Percentiles rank a stretch among this genome's conserved stretches.
Conservation (phyloP, 441 rosid genomes). For the Corymbia calophylla region DNA sequence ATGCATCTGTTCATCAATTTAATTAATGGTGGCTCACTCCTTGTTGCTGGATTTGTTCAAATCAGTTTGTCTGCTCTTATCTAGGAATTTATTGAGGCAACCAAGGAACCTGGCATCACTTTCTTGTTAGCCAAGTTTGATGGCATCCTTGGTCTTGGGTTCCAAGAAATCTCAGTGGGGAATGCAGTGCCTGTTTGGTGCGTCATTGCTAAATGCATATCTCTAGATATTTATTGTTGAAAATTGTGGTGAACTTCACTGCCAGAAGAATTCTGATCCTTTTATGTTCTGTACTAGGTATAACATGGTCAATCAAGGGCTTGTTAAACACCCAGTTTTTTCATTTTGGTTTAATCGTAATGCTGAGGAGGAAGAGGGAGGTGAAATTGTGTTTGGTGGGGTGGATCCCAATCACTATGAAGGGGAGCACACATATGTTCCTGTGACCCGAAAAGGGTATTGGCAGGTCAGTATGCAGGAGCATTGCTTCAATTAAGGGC, state of each 20-base stretch:
- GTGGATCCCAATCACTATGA: constrained; percentile 59
- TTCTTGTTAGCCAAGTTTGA: constrained; percentile 78
- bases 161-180: constrained; percentile 81
- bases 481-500: background rate
- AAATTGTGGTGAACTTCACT: background rate
- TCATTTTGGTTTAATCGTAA: constrained; percentile 89
- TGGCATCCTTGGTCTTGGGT: constrained; percentile 88
- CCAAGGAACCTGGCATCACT: constrained; percentile 64
- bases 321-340: constrained; percentile 54
- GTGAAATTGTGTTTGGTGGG: constrained; percentile 82
- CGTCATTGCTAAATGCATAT: background rate
- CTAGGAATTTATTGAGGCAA: constrained; percentile 83
- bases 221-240: background rate
- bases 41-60: background rate
- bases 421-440: constrained; percentile 75
- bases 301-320: constrained; percentile 84
- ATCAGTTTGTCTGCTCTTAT: background rate
- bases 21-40: background rate
- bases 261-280: background rate
- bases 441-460: constrained; percentile 71
- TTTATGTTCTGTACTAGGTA: constrained; percentile 36
- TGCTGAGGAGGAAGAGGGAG: constrained; percentile 58
- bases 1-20: background rate
- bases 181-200: constrained; percentile 78
- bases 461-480: constrained; percentile 59